phyloP scores from a whole-genome alignment of 805 yeast species.

The Scheffersomyces ergatensis region DNA sequence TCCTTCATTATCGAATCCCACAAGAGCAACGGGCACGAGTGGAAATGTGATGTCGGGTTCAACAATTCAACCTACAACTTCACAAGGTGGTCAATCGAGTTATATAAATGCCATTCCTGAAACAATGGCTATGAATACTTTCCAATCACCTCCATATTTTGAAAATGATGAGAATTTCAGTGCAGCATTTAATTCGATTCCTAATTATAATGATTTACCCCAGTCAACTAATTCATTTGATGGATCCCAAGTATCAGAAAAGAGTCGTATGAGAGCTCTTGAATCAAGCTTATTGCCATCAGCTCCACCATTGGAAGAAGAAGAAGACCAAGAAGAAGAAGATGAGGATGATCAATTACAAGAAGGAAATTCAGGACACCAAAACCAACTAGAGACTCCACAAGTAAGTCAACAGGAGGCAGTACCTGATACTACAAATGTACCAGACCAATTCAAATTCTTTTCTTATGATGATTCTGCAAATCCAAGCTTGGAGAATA shows the following conservation, averaged over 20 bases:
- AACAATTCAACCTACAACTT: neutral
- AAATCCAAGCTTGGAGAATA: neutral
- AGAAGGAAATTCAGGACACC: constrained; percentile 1
- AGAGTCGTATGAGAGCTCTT: constrained; percentile 49
- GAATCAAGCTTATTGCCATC: constrained; percentile 68
- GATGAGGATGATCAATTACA: neutral
- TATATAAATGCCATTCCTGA: constrained; percentile 16
- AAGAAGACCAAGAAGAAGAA: neutral
- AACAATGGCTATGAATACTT: constrained; percentile 12
- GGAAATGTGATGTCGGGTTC: too few species aligned
- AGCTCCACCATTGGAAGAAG: constrained; percentile 27
- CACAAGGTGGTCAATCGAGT: constrained; percentile 4
- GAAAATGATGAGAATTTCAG: constrained; percentile 6
- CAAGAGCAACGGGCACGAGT: constrained; percentile 1
- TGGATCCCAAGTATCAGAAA: constrained; percentile 38
- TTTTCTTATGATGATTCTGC: constrained; percentile 1
- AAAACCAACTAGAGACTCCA: neutral
- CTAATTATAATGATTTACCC: constrained; percentile 23
- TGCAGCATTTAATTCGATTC: constrained; percentile 7
- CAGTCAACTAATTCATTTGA: constrained; percentile 3
- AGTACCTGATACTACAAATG: too few species aligned
- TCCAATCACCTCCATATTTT: constrained; percentile 30
- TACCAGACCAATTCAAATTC: neutral
- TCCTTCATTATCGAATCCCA: neutral
- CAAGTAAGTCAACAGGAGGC: too few species aligned